These are phyloP conservation scores for Flaveria linearis DNA, from an alignment of 129 eudicot species.

Conservation along the genomic window DNA sequence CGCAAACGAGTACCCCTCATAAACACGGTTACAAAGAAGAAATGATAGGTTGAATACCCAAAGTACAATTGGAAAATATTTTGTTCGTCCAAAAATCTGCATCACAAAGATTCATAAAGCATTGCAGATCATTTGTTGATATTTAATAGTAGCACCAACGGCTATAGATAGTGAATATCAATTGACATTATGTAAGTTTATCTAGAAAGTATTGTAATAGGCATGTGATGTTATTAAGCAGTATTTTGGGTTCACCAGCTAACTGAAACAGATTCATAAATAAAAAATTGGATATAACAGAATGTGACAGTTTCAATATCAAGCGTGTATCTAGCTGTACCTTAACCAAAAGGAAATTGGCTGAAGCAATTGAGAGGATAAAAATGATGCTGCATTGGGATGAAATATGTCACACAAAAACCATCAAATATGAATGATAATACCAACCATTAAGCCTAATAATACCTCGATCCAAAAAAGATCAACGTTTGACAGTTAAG, in stretches of 20 bases:
- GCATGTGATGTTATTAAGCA: background rate
- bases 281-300: background rate
- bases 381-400: constrained; percentile 60
- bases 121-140: constrained; percentile 2
- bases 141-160: constrained; percentile 15
- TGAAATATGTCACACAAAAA: constrained; percentile 37
- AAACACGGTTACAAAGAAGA: constrained; percentile 82
- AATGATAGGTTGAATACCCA: constrained; percentile 76
- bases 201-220: background rate
- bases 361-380: constrained; percentile 67
- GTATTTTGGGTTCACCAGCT: background rate
- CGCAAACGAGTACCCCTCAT: constrained; percentile 79
- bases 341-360: constrained; percentile 85
- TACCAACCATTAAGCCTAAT: constrained; percentile 13
- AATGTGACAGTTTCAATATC: constrained; percentile 1
- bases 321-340: constrained; percentile 31
- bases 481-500: background rate
- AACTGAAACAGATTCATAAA: background rate
- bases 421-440: constrained; percentile 8
- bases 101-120: constrained; percentile 33
- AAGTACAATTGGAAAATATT: constrained; percentile 61
- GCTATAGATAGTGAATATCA: background rate
- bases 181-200: constrained; percentile 5
- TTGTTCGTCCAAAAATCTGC: constrained; percentile 78
- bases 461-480: background rate